Evolutionary conservation across 768 basidiomycete genomes (phyloP).

Genomic region (Mycena belliarum): DNA sequence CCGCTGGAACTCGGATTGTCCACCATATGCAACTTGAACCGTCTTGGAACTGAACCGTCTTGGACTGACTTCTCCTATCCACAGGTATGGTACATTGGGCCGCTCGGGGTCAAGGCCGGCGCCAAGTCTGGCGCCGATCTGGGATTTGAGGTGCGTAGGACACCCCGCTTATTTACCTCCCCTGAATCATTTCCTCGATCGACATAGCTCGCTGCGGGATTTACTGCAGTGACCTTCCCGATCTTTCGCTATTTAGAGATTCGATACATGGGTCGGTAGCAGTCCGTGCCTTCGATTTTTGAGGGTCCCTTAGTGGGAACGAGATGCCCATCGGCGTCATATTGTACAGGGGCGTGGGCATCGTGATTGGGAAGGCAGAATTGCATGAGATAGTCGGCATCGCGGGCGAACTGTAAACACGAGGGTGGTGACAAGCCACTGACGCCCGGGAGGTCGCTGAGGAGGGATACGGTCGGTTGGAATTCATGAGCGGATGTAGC

Average conservation of each 20-base stretch:
- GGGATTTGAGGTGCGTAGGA: slow-evolving; percentile 54
- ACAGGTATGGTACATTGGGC: slow-evolving; percentile 51
- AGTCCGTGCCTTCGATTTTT: slow-evolving; percentile 3
- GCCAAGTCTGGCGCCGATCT: slow-evolving; percentile 49
- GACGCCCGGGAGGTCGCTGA: neutral
- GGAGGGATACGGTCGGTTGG: neutral
- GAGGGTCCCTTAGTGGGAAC: slow-evolving; percentile 25
- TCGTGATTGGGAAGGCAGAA: slow-evolving; percentile 8
- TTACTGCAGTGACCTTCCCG: slow-evolving; percentile 48
- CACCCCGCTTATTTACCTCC: neutral
- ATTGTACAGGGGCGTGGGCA: neutral
- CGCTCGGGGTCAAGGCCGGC: slow-evolving; percentile 44
- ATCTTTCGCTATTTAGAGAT: slow-evolving; percentile 54
- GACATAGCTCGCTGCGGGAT: slow-evolving; percentile 46
- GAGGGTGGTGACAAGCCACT: neutral
- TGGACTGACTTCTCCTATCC: neutral
- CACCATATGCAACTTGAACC: too few relatives aligned
- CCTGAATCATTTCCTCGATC: too few relatives aligned
- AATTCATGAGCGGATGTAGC: neutral
- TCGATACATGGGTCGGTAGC: slow-evolving; percentile 35
- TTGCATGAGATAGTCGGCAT: slow-evolving; percentile 18
- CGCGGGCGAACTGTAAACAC: slow-evolving; percentile 9
- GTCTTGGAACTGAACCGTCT: too few relatives aligned
- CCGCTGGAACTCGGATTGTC: too few relatives aligned
- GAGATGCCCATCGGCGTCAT: neutral